Base-by-base conservation (phyloP, 768 basidiomycete genomes). In the Pleurotus platypus region DNA sequence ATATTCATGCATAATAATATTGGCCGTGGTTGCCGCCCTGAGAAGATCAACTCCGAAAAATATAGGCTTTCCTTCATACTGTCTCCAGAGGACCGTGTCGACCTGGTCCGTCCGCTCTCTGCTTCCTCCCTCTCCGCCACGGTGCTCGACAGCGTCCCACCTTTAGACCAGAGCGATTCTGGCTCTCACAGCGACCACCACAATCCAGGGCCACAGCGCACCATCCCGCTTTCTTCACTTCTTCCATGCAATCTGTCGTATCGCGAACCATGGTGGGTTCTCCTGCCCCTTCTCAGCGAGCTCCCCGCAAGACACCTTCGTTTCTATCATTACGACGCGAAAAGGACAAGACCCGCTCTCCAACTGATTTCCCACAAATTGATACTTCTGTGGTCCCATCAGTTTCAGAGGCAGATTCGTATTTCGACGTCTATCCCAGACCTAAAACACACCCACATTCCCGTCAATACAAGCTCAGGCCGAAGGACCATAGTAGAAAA, bases 241-340 rank as follows among this genome's bases (percentile, higher is more conserved):
- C 47, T 26, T 46, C 57, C 51, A 75, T 77, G 74, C 74, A 75
- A 57, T 67, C 75, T 55, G 69, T 75, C 51, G 59, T 73, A 53
- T 70, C 73, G 53, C 73, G 74, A 27, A 72, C 72, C 58, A 68
- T 70, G 58, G 54, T 64, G 49, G 58, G 65, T 55, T 67, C 71
- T 53, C 58, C 65, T 60, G 49, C 62, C 55, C 60, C 69, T 58
- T 64, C 74, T 18, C 66, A 76, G 40, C 79, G 75, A 56, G 69
- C 69, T 24, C 79, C 83, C 13, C 75, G 77, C 58, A 83, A 81
- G 68, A 84, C 77, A 62, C 70, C 77, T 18, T 84, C 86, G 6
- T 82, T 84, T 64, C 66, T 84, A 35, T 85, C 86, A 24, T 71
- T 84, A 48, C 72, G 77, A 58, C 76, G 76, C 58, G 80, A 80